Percentiles rank a stretch among this genome's conserved stretches.
Evolutionary conservation across 192 early-diverging fungal species (phyloP).

Genomic region (Paraglomus occultum): DNA sequence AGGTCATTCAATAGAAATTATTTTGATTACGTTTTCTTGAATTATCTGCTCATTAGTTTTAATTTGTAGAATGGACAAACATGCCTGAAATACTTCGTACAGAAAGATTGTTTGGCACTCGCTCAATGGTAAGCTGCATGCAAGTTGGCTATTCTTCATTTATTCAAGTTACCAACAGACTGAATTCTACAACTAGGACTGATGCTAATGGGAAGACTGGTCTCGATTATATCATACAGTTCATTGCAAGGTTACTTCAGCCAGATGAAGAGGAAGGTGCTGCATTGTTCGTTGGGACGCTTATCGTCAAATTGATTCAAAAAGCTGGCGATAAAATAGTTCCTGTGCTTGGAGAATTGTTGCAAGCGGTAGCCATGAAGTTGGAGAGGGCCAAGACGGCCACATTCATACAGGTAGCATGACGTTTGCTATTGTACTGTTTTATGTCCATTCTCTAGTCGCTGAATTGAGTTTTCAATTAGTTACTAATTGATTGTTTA

Average conservation of each 20-base stretch:
- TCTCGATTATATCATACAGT: slow-evolving; percentile 75
- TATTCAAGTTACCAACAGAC: background rate
- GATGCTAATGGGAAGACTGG: slow-evolving; percentile 58
- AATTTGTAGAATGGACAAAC: slow-evolving; percentile 69
- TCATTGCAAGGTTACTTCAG: slow-evolving; percentile 75
- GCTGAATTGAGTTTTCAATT: background rate
- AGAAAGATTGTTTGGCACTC: slow-evolving; percentile 74
- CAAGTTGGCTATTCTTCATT: background rate
- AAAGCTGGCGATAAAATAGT: slow-evolving; percentile 66
- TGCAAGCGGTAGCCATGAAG: slow-evolving; percentile 71
- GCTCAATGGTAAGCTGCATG: slow-evolving; percentile 62
- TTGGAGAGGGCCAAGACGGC: slow-evolving; percentile 72
- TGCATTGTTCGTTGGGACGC: slow-evolving; percentile 85
- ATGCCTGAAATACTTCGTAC: slow-evolving; percentile 76
- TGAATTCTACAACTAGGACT: slow-evolving; percentile 32
- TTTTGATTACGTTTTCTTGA: background rate
- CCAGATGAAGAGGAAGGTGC: slow-evolving; percentile 77
- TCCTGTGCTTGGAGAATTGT: slow-evolving; percentile 72
- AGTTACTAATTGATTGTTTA: background rate
- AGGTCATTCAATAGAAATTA: slow-evolving; percentile 39
- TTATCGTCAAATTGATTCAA: slow-evolving; percentile 82
- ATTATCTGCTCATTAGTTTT: slow-evolving; percentile 2
- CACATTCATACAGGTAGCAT: slow-evolving; percentile 73
- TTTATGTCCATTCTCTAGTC: background rate
- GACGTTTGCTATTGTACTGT: background rate